Evolutionary conservation across 768 basidiomycete species (phyloP).

Genomic region (Serendipita sp.): DNA sequence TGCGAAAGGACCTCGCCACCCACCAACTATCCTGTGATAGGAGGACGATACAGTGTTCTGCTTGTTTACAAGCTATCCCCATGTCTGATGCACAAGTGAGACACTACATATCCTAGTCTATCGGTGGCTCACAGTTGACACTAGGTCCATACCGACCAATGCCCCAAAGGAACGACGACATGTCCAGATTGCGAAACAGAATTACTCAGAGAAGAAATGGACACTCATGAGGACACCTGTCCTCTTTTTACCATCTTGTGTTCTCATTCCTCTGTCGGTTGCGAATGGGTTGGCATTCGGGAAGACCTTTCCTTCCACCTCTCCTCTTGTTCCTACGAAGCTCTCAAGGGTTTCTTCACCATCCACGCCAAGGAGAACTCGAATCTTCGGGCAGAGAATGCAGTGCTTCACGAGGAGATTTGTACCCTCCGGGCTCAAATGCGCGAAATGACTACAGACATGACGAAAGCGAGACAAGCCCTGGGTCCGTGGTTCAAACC

Average conservation of each 20-base stretch:
- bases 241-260: slow-evolving; percentile 26
- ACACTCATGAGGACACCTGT: slow-evolving; percentile 26
- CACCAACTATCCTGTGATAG: slow-evolving; percentile 24
- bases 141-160: slow-evolving; percentile 26
- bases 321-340: slow-evolving; percentile 38
- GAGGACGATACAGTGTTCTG: slow-evolving; percentile 23
- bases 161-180: slow-evolving; percentile 20
- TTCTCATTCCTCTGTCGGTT: slow-evolving; percentile 33
- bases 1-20: slow-evolving; percentile 31
- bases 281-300: slow-evolving; percentile 36
- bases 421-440: slow-evolving; percentile 37
- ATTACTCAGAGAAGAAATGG: slow-evolving; percentile 20
- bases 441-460: slow-evolving; percentile 36
- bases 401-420: slow-evolving; percentile 46
- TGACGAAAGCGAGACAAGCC: slow-evolving; percentile 35
- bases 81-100: slow-evolving; percentile 25
- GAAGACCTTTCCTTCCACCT: slow-evolving; percentile 24
- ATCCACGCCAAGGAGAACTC: slow-evolving; percentile 20
- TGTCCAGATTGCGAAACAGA: slow-evolving; percentile 29
- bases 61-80: slow-evolving; percentile 22
- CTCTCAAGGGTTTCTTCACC: slow-evolving; percentile 42
- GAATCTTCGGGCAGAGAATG: slow-evolving; percentile 12
- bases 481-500: slow-evolving; percentile 47
- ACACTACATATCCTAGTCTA: not conserved
- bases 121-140: not conserved